Evolutionary conservation across 2,329 filamentous ascomycete genomes (phyloP).

Genomic region (Aspergillus sp.): DNA sequence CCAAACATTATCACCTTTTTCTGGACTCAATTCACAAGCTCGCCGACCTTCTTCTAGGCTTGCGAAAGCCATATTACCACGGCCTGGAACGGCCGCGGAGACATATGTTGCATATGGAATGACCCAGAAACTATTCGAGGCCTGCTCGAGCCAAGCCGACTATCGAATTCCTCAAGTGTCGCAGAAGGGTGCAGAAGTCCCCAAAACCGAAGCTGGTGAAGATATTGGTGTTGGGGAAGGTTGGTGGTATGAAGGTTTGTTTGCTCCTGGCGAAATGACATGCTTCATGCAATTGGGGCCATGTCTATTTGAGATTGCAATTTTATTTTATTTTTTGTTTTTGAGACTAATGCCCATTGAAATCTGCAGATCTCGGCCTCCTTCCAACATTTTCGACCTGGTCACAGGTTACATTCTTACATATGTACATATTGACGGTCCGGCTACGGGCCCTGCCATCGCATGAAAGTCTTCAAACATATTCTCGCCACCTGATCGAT

Average conservation of each 20-base stretch:
- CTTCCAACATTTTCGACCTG: constrained; percentile 88
- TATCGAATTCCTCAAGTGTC: constrained; percentile 69
- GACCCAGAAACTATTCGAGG: constrained; percentile 73
- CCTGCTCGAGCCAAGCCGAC: constrained; percentile 66
- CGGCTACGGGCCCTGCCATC: constrained; percentile 73
- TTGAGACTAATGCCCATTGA: no score
- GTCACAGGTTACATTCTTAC: constrained; percentile 93
- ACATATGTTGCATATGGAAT: constrained; percentile 75
- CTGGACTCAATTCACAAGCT: constrained; percentile 5
- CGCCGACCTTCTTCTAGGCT: constrained; percentile 17
- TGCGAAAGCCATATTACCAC: constrained; percentile 25
- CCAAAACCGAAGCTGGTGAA: constrained; percentile 71
- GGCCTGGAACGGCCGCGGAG: constrained; percentile 45
- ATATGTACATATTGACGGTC: constrained; percentile 87
- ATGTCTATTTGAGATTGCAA: no score
- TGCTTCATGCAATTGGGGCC: no score
- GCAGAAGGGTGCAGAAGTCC: constrained; percentile 62
- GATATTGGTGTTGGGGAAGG: constrained; percentile 71
- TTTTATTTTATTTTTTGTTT: not conserved
- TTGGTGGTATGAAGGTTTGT: constrained; percentile 77
- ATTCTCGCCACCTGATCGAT: constrained; percentile 87
- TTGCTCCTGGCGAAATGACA: not conserved
- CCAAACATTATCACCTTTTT: no score
- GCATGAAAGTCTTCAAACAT: constrained; percentile 62
- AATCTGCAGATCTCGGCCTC: constrained; percentile 63